A percentile compares a stretch with the other conserved stretches of the same genome.
Conservation (phyloP, 129 eudicot genomes). For the Flaveria bidentis region DNA sequence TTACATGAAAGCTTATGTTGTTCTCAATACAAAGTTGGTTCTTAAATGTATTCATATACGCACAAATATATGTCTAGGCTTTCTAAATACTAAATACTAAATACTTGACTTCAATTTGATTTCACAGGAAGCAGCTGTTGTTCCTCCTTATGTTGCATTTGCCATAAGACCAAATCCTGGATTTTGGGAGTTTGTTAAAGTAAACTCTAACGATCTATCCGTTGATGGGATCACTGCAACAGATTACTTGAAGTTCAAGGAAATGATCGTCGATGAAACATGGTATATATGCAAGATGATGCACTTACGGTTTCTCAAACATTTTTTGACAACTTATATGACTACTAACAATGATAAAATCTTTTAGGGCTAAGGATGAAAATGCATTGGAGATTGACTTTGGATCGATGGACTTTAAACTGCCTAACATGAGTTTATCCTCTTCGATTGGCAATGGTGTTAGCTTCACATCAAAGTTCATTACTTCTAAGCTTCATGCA, state of each 20-base stretch:
- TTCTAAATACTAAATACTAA: background rate
- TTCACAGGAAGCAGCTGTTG: constrained; percentile 84
- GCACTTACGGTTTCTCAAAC: background rate
- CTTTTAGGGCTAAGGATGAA: constrained; percentile 88
- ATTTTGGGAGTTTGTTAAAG: constrained; percentile 91
- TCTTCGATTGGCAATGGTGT: constrained; percentile 89
- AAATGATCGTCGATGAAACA: constrained; percentile 65
- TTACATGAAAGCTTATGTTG: too few species aligned
- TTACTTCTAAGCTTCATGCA: constrained; percentile 64
- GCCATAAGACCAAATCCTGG: constrained; percentile 94
- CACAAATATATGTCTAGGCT: background rate
- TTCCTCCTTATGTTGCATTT: constrained; percentile 91
- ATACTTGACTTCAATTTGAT: background rate
- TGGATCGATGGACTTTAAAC: constrained; percentile 78
- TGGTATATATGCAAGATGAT: constrained; percentile 45
- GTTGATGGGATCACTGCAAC: constrained; percentile 78
- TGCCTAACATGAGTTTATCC: constrained; percentile 75
- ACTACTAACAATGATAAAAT: constrained; percentile 11
- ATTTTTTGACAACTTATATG: background rate
- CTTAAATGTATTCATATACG: too few species aligned
- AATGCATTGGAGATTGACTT: constrained; percentile 88
- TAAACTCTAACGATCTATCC: constrained; percentile 70
- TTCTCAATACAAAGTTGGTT: too few species aligned
- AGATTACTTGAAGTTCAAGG: constrained; percentile 85
- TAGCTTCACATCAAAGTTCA: constrained; percentile 67